Evolutionary conservation across 2,329 filamentous ascomycete genomes (phyloP).

Genomic region (Xylariaceae sp.): DNA sequence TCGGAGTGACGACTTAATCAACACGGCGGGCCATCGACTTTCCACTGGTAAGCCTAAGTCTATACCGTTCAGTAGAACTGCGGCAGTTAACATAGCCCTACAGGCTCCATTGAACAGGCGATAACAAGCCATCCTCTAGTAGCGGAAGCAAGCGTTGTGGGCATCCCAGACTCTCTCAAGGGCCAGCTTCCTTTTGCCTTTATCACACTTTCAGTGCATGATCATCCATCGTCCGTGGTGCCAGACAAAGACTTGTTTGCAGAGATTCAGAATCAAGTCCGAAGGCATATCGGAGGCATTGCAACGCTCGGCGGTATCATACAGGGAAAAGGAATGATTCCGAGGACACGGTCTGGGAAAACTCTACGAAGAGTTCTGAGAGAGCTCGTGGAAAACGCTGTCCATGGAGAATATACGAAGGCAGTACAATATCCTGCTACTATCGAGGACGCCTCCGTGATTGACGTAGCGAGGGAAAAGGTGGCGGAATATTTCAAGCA

Average conservation of each 20-base stretch:
- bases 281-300: slow-evolving; percentile 83
- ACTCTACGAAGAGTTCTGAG: slow-evolving; percentile 80
- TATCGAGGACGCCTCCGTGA: slow-evolving; percentile 76
- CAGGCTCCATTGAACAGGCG: slow-evolving; percentile 87
- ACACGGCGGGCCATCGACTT: slow-evolving; percentile 91
- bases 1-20: slow-evolving; percentile 82
- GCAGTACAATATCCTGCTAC: slow-evolving; percentile 78
- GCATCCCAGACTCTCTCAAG: slow-evolving; percentile 83
- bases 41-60: slow-evolving; percentile 70
- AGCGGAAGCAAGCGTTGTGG: slow-evolving; percentile 83
- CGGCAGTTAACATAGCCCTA: slow-evolving; percentile 1
- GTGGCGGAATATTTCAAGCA: slow-evolving; percentile 75
- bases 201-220: slow-evolving; percentile 56
- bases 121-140: slow-evolving; percentile 79
- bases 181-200: slow-evolving; percentile 93
- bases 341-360: slow-evolving; percentile 91
- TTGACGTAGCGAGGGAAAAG: slow-evolving; percentile 72
- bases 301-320: slow-evolving; percentile 85
- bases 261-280: slow-evolving; percentile 75
- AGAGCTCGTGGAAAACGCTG: slow-evolving; percentile 82
- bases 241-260: slow-evolving; percentile 47
- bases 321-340: slow-evolving; percentile 83
- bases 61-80: not conserved
- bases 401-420: slow-evolving; percentile 71
- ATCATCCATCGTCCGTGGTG: slow-evolving; percentile 55